Base-by-base conservation (phyloP, 495 filamentous ascomycete genomes). In the Podospora tetraspora region DNA sequence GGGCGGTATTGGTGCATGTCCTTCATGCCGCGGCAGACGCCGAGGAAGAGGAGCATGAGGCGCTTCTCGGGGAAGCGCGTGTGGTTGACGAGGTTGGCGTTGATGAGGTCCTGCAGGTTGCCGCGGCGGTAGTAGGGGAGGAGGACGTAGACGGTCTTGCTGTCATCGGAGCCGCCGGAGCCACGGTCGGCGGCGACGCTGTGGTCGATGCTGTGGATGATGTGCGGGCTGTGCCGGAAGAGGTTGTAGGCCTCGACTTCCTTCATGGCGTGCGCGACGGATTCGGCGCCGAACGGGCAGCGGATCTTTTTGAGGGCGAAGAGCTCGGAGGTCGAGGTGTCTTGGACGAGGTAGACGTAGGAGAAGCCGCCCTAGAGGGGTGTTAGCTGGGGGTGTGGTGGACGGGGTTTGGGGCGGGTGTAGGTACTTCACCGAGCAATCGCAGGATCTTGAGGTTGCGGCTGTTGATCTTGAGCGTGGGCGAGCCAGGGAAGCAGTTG, bases 291-390 rank as follows among this genome's bases (percentile, higher is more conserved):
- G 76, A 99, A 97, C 16, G 95, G 95, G 81, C 86, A 99, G 72
- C 94, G 89, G 76, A 99, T 99, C 82, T 98, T 98, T 81, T 99
- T 99, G 34, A 99, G 87, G 8, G 95, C 95, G 81, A 94, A 96
- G 57, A 97, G 85, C 68, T 92, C 86, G 24, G 90, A 89, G 62
- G 86, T 90, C 32, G 85, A 82, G 58, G 90, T 94, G 75, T 96
- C 92, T 85, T 97, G 91, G 32, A 99, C 95, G 64, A 99, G 91
- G 80, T 99, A 99, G 68, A 99, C 95, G 77, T 98, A 98, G 71
- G 91, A 95, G 84, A 98, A 99, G 68, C 95, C 94, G 78, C 94
- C 94, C 88, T 94, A 22, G 32, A 8, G 9, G 57, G 23, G 29
- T n/a, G 22, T 59, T 69, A 52, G 34, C 25, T 13, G 3, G 3